Percentiles rank a stretch among this genome's conserved stretches.
Conservation (phyloP, 192 early-diverging fungal genomes). For the Coemansia sp. region DNA sequence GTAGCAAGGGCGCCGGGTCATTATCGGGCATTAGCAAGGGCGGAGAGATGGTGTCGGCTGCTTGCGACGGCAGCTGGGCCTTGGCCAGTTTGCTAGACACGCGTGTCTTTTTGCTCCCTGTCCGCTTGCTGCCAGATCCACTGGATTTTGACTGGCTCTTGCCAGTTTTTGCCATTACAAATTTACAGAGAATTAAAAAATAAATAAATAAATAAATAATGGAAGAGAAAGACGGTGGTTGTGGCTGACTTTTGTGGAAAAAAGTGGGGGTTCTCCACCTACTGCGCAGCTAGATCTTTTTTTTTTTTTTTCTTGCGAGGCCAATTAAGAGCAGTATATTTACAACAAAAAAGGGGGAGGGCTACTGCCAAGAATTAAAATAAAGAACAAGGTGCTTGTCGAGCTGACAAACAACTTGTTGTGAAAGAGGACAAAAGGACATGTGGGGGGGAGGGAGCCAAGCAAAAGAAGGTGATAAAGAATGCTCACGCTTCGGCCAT, state of each 20-base stretch:
- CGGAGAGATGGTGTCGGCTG: not conserved
- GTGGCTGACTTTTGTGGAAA: too few species aligned
- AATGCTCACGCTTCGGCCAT: slow-evolving; percentile 4
- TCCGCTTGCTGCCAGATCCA: not conserved
- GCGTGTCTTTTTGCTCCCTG: not conserved
- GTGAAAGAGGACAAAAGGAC: too few species aligned
- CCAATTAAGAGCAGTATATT: not conserved
- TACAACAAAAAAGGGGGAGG: too few species aligned
- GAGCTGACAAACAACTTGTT: too few species aligned
- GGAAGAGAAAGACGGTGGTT: not conserved
- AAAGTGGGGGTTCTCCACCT: too few species aligned
- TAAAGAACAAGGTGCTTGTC: too few species aligned
- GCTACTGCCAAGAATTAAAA: too few species aligned
- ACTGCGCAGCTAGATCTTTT: too few species aligned
- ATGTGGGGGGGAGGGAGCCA: too few species aligned
- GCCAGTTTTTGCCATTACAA: not conserved
- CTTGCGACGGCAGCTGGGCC: not conserved
- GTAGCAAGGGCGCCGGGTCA: not conserved
- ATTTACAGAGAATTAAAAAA: not conserved
- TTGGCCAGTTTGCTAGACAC: not conserved
- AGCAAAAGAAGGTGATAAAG: too few species aligned
- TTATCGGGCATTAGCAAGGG: not conserved
- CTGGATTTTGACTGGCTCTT: not conserved
- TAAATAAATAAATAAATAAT: not conserved
- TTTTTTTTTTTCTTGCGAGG: not conserved